phyloP scores from a whole-genome alignment of 192 early-diverging fungal species.

The Spizellomyces punctatus region DNA sequence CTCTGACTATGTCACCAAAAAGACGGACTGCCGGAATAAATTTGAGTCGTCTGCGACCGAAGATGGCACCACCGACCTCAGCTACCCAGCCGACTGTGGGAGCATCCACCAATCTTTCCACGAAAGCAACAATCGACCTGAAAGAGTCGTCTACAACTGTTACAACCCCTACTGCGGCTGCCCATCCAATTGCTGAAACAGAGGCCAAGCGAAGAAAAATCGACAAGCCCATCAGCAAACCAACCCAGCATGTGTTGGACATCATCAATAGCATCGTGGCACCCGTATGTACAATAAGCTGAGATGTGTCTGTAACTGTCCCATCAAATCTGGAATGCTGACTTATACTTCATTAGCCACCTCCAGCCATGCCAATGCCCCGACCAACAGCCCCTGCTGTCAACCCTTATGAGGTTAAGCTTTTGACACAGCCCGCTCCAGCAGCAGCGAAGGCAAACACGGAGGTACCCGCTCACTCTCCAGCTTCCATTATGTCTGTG shows the following conservation, averaged over 20 bases:
- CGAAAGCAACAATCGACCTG: not conserved
- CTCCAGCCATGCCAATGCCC: not conserved
- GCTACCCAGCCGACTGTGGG: not conserved
- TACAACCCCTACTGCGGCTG: not conserved
- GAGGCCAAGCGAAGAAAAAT: not conserved
- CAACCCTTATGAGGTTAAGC: not conserved
- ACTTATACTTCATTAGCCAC: not conserved
- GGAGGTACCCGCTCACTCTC: not conserved
- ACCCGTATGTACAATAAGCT: not conserved
- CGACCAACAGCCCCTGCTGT: not conserved
- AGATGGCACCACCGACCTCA: not conserved
- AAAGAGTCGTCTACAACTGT: not conserved
- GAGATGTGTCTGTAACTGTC: not conserved
- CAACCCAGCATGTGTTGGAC: not conserved
- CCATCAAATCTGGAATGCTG: not conserved
- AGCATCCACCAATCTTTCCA: not conserved
- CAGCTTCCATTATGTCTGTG: not conserved
- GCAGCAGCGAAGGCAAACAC: not conserved
- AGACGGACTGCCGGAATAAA: not conserved
- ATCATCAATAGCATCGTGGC: not conserved
- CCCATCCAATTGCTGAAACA: not conserved
- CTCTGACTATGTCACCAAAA: not conserved
- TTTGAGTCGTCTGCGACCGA: not conserved
- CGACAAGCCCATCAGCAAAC: not conserved
- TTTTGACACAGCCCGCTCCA: not conserved